Evolutionary conservation across 1,284 basidiomycete species (phyloP), one percentile per base, ranked within the genome.

Genomic region (Trametes hirsuta): DNA sequence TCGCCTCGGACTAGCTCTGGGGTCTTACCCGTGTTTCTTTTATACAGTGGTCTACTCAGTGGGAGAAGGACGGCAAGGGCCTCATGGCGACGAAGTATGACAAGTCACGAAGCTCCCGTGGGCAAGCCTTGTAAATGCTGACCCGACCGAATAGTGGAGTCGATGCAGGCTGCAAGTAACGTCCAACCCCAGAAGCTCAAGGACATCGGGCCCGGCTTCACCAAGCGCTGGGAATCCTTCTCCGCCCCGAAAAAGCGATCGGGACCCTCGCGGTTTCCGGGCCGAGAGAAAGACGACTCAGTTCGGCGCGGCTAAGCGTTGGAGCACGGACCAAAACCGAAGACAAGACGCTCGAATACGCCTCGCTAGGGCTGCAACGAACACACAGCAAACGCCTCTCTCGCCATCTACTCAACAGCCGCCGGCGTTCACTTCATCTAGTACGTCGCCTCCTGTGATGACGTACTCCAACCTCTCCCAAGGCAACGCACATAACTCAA

Each of bases 21-120:
- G 18, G 18, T 18, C 18, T 18, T 18, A 18, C 18, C 18, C 18
- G 18, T 18, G 18, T 18, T 18, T 18, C 18, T 18, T 18, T 18
- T 18, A 18, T 54, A 84, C 81, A 68, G 30, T 69, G 71, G 60
- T 66, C 72, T 4, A 63, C 73, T 6, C 68, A 78, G 56, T 86
- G 82, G 79, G 58, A 69, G 3, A 66, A 71, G 24, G 71, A 74
- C 3, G 82, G 81, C 10, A 75, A 74, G 41, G 82, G 82, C 8
- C 61, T 80, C 18, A 74, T 84, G 68, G 75, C 80, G 0, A 73
- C 78, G 59, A 84, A 82, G 83, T 85, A 22, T 53, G 5, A 44
- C 30, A 0, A 8, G 5, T 8, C 30, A 30, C 30, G 8, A 8
- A 34, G 21, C 47, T 37, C 14, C 30, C 8, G n/a, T 46, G 5